Conservation (phyloP, 1,139 yeast species). For the Hyphopichia khmerensis region DNA sequence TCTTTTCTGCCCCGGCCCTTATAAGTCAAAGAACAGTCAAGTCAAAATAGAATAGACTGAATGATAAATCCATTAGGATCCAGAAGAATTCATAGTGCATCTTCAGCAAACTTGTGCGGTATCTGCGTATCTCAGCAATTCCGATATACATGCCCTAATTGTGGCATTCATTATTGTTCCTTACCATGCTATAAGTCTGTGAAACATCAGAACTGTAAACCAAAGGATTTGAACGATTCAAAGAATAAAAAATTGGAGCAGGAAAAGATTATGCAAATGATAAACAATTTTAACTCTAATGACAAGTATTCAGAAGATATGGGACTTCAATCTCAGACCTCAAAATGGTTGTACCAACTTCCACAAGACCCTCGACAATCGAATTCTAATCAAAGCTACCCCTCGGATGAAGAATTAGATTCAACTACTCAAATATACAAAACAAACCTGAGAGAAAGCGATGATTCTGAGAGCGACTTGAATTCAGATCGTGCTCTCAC, state of each 20-base stretch:
- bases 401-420: too few species aligned
- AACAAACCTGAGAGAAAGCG: not conserved
- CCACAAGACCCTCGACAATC: too few species aligned
- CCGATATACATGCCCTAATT: conserved; percentile 9
- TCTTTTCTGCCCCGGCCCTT: too few species aligned
- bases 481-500: conserved; percentile 8
- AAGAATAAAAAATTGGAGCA: too few species aligned
- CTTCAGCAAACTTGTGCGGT: conserved; percentile 3
- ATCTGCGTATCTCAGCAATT: conserved; percentile 1
- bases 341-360: not conserved
- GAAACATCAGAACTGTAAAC: conserved; percentile 7
- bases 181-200: conserved; percentile 8
- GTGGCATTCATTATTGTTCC: conserved; percentile 8
- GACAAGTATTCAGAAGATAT: too few species aligned
- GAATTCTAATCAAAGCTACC: too few species aligned
- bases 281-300: not conserved
- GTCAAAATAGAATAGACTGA: not conserved
- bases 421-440: too few species aligned
- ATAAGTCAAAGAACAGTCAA: too few species aligned
- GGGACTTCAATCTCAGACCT: too few species aligned
- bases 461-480: conserved; percentile 1
- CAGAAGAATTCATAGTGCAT: not conserved
- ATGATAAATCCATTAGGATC: not conserved
- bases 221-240: too few species aligned
- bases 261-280: too few species aligned